These are phyloP conservation scores for Didymella lethalis DNA, from an alignment of 2,329 filamentous ascomycete genomes.

Conservation along the genomic window DNA sequence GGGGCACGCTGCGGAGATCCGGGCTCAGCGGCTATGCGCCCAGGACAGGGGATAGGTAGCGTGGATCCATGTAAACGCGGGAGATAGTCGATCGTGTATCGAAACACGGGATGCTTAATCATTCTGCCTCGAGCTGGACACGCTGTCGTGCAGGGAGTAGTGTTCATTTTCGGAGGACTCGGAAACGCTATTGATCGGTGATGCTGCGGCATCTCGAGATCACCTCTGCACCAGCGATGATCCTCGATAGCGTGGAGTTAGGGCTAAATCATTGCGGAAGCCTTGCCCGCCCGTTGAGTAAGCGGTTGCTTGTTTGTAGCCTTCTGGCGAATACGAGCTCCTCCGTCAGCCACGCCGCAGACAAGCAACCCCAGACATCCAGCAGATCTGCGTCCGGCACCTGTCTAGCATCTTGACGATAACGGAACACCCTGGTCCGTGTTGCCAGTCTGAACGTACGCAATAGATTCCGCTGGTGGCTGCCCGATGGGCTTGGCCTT, in stretches of 20 bases:
- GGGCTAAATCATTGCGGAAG: not conserved
- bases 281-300: conserved; percentile 14
- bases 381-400: conserved; percentile 5
- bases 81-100: conserved; percentile 12
- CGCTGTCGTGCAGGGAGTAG: conserved; percentile 1
- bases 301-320: conserved; percentile 14
- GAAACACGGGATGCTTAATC: conserved; percentile 9
- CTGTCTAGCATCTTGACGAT: not conserved
- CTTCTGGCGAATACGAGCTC: not conserved
- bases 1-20: conserved; percentile 38
- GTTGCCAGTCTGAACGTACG: not conserved
- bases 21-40: conserved; percentile 21
- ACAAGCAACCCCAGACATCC: not conserved
- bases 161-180: conserved; percentile 2
- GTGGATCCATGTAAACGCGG: conserved; percentile 2
- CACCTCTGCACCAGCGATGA: conserved; percentile 8
- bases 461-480: not conserved
- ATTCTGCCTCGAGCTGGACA: not conserved
- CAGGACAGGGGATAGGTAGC: conserved; percentile 9
- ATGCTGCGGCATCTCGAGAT: conserved; percentile 7
- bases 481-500: not conserved
- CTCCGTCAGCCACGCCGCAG: conserved; percentile 10
- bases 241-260: conserved; percentile 21
- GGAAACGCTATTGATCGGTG: conserved; percentile 4
- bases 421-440: not conserved